Percentiles rank a stretch among this genome's conserved stretches.
Evolutionary conservation across 306 rosid genomes (phyloP).

Genomic region (Fragaria iinumae): DNA sequence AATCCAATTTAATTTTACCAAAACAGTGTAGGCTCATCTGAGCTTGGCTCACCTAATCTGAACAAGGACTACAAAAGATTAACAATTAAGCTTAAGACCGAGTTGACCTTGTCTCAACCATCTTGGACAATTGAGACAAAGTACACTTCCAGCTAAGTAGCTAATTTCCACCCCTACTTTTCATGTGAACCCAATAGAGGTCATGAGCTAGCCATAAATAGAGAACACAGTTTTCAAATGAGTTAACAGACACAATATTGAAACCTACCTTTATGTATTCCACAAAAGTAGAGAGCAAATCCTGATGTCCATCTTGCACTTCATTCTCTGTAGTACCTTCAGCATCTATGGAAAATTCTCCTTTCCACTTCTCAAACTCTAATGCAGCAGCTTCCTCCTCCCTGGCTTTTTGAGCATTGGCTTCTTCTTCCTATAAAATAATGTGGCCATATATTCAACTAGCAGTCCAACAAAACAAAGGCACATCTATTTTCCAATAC

Average conservation of each 20-base stretch:
- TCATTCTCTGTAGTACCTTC: constrained; percentile 87
- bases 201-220: constrained; percentile 3
- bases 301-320: constrained; percentile 65
- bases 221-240: background rate
- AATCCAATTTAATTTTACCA: background rate
- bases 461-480: constrained; percentile 11
- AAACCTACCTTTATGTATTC: constrained; percentile 76
- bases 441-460: constrained; percentile 17
- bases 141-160: background rate
- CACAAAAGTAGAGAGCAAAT: constrained; percentile 74
- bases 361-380: constrained; percentile 98
- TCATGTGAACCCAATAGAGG: background rate
- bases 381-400: constrained; percentile 95
- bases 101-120: background rate
- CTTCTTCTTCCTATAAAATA: constrained; percentile 87
- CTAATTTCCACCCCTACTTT: constrained; percentile 4
- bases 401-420: constrained; percentile 76
- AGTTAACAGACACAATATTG: constrained; percentile 13
- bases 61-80: background rate
- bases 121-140: background rate
- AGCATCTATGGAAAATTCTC: constrained; percentile 86
- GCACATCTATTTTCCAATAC: constrained; percentile 13
- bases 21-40: background rate
- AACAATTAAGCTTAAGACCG: background rate
- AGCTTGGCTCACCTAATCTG: background rate